Conservation (phyloP, 306 rosid species). For the Acacia confusa region DNA sequence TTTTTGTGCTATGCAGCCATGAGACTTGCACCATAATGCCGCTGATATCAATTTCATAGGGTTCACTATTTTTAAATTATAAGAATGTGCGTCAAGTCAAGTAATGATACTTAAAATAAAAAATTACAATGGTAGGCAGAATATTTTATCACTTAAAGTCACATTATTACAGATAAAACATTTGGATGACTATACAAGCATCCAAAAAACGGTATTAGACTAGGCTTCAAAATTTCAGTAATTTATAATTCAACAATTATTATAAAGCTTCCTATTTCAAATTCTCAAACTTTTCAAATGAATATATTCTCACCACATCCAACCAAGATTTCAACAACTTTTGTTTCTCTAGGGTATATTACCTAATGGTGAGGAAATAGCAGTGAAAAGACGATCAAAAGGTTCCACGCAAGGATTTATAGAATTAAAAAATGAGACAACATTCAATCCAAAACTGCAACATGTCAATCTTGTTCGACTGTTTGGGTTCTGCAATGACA, state of each 20-base stretch:
- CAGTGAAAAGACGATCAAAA: conserved; percentile 53
- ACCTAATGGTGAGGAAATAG: conserved; percentile 42
- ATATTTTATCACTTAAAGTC: not conserved
- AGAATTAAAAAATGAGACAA: conserved; percentile 27
- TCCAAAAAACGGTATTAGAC: not conserved
- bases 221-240: not conserved
- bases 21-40: not conserved
- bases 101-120: not conserved
- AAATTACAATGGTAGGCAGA: not conserved
- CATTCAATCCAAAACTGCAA: not conserved
- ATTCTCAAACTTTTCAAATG: not conserved
- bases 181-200: no score
- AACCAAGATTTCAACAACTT: not conserved
- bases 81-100: not conserved
- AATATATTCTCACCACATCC: not conserved
- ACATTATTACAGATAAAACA: not conserved
- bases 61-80: not conserved
- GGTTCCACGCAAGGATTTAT: conserved; percentile 48
- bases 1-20: not conserved
- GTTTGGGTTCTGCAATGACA: not conserved
- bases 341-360: conserved; percentile 34
- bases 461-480: not conserved
- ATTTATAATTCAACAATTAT: not conserved
- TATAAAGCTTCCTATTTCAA: not conserved
- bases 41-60: not conserved